Evolutionary conservation across 2,329 filamentous ascomycete genomes (phyloP).

Genomic region (Teratosphaeria nubilosa): DNA sequence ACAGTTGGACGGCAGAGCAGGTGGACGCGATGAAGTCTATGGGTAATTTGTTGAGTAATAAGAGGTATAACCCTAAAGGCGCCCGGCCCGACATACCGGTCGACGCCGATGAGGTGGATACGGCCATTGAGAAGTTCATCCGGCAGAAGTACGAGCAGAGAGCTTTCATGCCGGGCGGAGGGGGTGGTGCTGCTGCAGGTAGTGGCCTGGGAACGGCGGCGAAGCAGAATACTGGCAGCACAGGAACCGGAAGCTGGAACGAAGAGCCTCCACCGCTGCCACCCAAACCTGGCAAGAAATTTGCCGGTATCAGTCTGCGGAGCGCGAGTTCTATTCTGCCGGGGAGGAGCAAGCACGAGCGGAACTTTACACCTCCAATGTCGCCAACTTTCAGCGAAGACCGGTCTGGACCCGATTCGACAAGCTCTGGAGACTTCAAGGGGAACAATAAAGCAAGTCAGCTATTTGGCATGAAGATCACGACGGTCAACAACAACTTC

Average conservation of each 20-base stretch:
- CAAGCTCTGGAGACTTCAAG: constrained; percentile 12
- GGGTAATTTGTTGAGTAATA: constrained; percentile 79
- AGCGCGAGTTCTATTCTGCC: constrained; percentile 61
- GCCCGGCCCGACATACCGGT: constrained; percentile 74
- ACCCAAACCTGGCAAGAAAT: constrained; percentile 50
- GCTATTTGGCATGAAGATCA: constrained; percentile 27
- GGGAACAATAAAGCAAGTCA: constrained; percentile 47
- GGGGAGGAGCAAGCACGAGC: constrained; percentile 44
- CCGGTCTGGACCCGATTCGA: constrained; percentile 10
- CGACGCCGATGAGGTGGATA: constrained; percentile 85
- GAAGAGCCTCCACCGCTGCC: constrained; percentile 49
- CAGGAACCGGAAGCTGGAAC: constrained; percentile 39
- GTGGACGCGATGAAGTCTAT: constrained; percentile 97
- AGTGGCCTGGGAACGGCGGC: constrained; percentile 18
- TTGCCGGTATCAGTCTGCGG: constrained; percentile 51
- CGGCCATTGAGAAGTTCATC: constrained; percentile 91
- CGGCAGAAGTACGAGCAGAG: constrained; percentile 80
- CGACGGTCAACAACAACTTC: constrained; percentile 50
- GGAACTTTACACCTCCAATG: constrained; percentile 26
- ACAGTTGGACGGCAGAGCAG: constrained; percentile 91
- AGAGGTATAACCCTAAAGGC: constrained; percentile 78
- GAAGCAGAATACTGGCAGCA: constrained; percentile 48
- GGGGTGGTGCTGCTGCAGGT: constrained; percentile 14
- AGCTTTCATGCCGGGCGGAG: constrained; percentile 35
- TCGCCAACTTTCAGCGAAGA: constrained; percentile 24